Percentiles rank a stretch among this genome's conserved stretches.
Evolutionary conservation across 176 grass and related monocot genomes (phyloP).

Genomic region (Paspalum notatum): DNA sequence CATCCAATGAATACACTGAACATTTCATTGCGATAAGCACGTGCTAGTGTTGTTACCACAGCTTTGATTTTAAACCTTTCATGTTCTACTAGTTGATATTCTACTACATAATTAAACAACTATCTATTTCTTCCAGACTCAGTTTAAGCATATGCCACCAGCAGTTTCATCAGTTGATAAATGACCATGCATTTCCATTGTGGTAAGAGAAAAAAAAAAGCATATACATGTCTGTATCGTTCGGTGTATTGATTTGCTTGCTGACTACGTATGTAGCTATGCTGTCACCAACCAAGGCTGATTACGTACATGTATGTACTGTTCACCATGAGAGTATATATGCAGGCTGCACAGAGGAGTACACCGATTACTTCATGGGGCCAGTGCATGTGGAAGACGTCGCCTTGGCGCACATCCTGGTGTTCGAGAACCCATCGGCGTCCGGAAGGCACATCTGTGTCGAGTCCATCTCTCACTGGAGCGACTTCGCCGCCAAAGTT

Average conservation of each 20-base stretch:
- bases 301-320: too few relatives aligned
- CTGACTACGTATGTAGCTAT: too few relatives aligned
- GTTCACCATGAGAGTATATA: too few relatives aligned
- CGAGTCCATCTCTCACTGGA: conserved; percentile 72
- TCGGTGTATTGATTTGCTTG: too few relatives aligned
- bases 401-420: conserved; percentile 67
- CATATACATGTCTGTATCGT: too few relatives aligned
- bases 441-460: conserved; percentile 86
- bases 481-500: conserved; percentile 66
- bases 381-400: conserved; percentile 86
- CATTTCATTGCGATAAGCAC: neutral
- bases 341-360: conserved; percentile 72
- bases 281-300: too few relatives aligned
- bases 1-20: neutral
- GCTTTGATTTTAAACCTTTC: neutral
- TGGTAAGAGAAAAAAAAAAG: too few relatives aligned
- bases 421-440: conserved; percentile 69
- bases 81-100: neutral
- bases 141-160: too few relatives aligned
- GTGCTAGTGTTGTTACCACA: neutral
- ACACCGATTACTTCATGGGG: conserved; percentile 66
- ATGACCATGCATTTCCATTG: too few relatives aligned
- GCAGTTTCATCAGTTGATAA: too few relatives aligned
- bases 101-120: too few relatives aligned
- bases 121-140: too few relatives aligned